Evolutionary conservation across 805 yeast genomes (phyloP).

Genomic region (Kodamaea jinghongensis): DNA sequence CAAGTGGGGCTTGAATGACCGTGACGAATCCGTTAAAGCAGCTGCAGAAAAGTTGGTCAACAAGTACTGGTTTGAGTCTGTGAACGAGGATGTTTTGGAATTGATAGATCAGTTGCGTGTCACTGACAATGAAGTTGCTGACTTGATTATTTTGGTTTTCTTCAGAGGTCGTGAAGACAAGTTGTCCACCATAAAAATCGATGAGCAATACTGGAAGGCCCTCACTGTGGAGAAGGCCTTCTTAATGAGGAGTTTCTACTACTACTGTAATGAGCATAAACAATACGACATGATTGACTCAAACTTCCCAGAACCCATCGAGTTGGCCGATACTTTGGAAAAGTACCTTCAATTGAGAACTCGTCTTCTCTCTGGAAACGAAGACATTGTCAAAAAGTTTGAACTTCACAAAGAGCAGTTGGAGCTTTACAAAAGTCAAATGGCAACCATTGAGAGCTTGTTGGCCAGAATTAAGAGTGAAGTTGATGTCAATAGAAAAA

Average conservation of each 20-base stretch:
- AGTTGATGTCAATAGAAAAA: conserved; percentile 15
- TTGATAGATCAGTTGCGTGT: conserved; percentile 72
- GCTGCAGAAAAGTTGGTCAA: conserved; percentile 75
- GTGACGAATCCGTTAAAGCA: conserved; percentile 68
- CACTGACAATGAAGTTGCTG: conserved; percentile 64
- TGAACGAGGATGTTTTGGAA: conserved; percentile 68
- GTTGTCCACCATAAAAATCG: conserved; percentile 56
- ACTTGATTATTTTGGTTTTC: conserved; percentile 59
- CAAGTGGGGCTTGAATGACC: conserved; percentile 83
- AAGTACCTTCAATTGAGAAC: conserved; percentile 53
- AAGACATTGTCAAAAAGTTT: conserved; percentile 18
- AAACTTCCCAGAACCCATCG: conserved; percentile 76
- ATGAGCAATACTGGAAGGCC: conserved; percentile 64
- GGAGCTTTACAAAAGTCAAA: conserved; percentile 15
- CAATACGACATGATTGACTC: conserved; percentile 57
- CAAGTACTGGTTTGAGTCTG: conserved; percentile 65
- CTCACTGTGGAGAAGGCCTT: conserved; percentile 76
- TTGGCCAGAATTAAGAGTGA: conserved; percentile 19
- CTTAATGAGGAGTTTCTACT: conserved; percentile 63
- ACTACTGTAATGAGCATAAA: conserved; percentile 57
- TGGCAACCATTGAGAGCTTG: conserved; percentile 17
- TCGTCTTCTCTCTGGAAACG: conserved; percentile 20
- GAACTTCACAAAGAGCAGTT: conserved; percentile 16
- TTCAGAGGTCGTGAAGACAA: conserved; percentile 62
- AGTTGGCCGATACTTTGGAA: conserved; percentile 57